Evolutionary conservation across 495 filamentous ascomycete genomes (phyloP), one percentile per base, ranked within the genome.

Genomic region (Neurospora africana): DNA sequence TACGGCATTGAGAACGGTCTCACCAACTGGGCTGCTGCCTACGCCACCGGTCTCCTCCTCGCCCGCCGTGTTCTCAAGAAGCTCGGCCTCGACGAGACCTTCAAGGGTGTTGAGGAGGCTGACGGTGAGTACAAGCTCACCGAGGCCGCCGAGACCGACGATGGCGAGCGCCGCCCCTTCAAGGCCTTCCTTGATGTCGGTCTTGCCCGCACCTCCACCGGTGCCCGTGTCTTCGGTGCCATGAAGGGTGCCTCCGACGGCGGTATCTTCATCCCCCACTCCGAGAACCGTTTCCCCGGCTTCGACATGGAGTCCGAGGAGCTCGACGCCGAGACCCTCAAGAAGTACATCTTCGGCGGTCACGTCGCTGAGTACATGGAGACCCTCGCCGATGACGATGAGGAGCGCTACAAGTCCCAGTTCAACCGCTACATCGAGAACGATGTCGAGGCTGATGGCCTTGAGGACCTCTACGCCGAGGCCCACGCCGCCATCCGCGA

Each of bases 281-380:
- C 93, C 75, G 93, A 97, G 88, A 97, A 93, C 86, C 94, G 95
- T 79, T 99, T 98, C 92, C 95, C 95, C 79, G 95, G 95, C 80
- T 99, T 85, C 90, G 95, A 99, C 81, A 91, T 97, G 39, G 95
- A 99, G 87, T 83, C 85, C 78, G 93, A 99, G 89, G 90, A 98
- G 88, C 93, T 99, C 78, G 95, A 99, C 77, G 90, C 94, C 77
- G 95, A 99, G 82, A 91, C 89, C 74, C 91, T 99, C 80, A 92
- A 94, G 88, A 97, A 95, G 88, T 98, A 99, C 91, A 99, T 99
- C 89, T 92, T 93, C 81, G 96, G 89, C 81, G 94, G 95, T 69
- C 95, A 99, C 89, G 91, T 99, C 75, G 93, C 94, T 74, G 95
- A 99, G 89, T 99, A 98, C 89, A 99, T 99, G 95, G 95, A 99